Percentiles rank a stretch among this genome's conserved stretches.
These are phyloP conservation scores for Citeromyces siamensis DNA, from an alignment of 1,139 yeast genomes.

Conservation along the genomic window DNA sequence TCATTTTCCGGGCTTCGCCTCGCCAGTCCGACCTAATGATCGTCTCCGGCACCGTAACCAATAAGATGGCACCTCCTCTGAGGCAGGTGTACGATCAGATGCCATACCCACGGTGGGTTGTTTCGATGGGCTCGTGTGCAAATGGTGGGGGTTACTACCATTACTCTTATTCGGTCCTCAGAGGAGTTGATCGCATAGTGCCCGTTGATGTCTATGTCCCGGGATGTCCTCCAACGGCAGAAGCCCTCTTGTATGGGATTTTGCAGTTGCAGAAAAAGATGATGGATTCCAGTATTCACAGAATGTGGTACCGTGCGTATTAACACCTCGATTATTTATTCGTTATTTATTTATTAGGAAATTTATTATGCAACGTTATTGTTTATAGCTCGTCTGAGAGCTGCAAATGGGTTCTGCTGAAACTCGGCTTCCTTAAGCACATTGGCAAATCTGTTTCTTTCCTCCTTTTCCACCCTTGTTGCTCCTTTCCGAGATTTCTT, in stretches of 20 bases:
- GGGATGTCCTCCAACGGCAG: constrained; percentile 89
- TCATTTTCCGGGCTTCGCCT: constrained; percentile 90
- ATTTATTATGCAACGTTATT: constrained; percentile 5
- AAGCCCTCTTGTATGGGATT: constrained; percentile 85
- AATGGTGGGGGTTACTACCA: constrained; percentile 93
- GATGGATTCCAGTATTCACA: constrained; percentile 69
- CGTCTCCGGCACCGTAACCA: constrained; percentile 87
- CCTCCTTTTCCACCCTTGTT: constrained; percentile 34
- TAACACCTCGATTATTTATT: constrained; percentile 7
- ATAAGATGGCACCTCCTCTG: constrained; percentile 89
- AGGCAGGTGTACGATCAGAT: constrained; percentile 91
- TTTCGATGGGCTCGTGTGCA: constrained; percentile 92
- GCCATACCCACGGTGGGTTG: constrained; percentile 89
- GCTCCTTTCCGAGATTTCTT: constrained; percentile 42
- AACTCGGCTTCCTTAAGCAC: constrained; percentile 40
- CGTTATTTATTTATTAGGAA: constrained; percentile 9
- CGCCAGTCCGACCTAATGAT: constrained; percentile 92
- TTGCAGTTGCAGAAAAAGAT: constrained; percentile 85
- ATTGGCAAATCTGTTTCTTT: constrained; percentile 39
- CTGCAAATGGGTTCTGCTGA: constrained; percentile 43
- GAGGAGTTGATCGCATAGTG: constrained; percentile 82
- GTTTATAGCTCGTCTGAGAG: constrained; percentile 34
- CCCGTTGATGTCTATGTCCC: constrained; percentile 91
- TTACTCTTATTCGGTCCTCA: constrained; percentile 77
- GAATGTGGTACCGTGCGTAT: constrained; percentile 67